phyloP scores from a whole-genome alignment of 768 basidiomycete genomes.

The Phaeotremella fagi region DNA sequence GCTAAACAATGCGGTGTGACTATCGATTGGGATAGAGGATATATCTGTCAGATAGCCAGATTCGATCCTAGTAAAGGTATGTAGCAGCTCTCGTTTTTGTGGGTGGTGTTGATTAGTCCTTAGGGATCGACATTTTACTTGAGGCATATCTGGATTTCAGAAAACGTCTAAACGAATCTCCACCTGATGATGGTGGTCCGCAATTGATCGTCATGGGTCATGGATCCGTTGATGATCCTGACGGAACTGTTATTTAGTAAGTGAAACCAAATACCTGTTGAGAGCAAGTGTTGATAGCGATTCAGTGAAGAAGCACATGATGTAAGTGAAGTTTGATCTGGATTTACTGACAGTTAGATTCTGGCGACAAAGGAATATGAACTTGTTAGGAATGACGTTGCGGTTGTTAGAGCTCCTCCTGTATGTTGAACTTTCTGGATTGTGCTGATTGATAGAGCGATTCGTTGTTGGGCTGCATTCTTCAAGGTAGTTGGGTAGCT shows the following conservation, averaged over 20 bases:
- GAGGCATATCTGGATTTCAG: slow-evolving; percentile 85
- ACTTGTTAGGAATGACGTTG: slow-evolving; percentile 51
- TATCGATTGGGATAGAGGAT: slow-evolving; percentile 59
- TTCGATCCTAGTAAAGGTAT: slow-evolving; percentile 88
- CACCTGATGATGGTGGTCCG: slow-evolving; percentile 32
- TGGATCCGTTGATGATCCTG: slow-evolving; percentile 89
- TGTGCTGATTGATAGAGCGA: slow-evolving; percentile 16
- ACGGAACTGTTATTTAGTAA: slow-evolving; percentile 55
- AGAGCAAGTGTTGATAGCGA: neutral
- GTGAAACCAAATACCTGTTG: slow-evolving; percentile 4
- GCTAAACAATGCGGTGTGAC: slow-evolving; percentile 40
- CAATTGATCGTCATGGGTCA: slow-evolving; percentile 60
- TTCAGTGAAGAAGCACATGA: slow-evolving; percentile 38
- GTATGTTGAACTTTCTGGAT: slow-evolving; percentile 60
- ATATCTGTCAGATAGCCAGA: slow-evolving; percentile 85
- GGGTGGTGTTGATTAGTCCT: neutral
- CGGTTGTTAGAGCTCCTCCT: slow-evolving; percentile 75
- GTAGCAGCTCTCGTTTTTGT: slow-evolving; percentile 54
- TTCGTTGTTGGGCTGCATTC: slow-evolving; percentile 74
- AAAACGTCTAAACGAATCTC: slow-evolving; percentile 53
- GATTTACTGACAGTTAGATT: slow-evolving; percentile 18
- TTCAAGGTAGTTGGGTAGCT: slow-evolving; percentile 83
- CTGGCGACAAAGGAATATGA: slow-evolving; percentile 34
- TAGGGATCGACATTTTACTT: slow-evolving; percentile 46
- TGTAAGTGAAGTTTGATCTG: slow-evolving; percentile 14